A percentile compares a stretch with the other conserved stretches of the same genome.
Conservation (phyloP, 768 basidiomycete species). For the Lactifluus pinguis region DNA sequence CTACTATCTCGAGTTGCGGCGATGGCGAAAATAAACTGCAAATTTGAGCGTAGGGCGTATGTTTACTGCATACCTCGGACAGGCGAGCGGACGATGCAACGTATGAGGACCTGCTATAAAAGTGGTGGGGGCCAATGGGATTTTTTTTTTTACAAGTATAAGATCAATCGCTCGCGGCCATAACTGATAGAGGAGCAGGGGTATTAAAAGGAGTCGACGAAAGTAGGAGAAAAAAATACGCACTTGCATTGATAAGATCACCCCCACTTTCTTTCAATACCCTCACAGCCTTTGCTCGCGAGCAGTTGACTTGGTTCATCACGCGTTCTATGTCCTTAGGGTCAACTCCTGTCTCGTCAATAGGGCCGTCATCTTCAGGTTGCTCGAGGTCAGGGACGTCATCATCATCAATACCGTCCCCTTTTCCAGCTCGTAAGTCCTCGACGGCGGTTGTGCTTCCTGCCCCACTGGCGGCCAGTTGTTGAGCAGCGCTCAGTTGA, state of each 20-base stretch:
- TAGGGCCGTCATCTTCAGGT: conserved; percentile 68
- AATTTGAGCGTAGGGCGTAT: background rate
- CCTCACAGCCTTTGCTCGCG: conserved; percentile 84
- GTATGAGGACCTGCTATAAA: background rate
- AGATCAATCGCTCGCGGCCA: conserved; percentile 83
- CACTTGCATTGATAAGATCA: conserved; percentile 95
- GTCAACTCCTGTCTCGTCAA: conserved; percentile 85
- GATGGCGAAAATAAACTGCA: conserved; percentile 37
- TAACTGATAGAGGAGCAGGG: conserved; percentile 41
- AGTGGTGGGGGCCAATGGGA: background rate
- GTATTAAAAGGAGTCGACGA: background rate
- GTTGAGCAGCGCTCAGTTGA: conserved; percentile 71
- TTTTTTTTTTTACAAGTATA: conserved; percentile 12
- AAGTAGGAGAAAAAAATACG: conserved; percentile 30
- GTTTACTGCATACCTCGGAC: conserved; percentile 12
- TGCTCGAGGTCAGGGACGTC: conserved; percentile 81
- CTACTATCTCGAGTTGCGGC: conserved; percentile 69
- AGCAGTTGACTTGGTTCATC: conserved; percentile 83
- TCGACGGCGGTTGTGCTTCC: conserved; percentile 41
- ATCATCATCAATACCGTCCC: conserved; percentile 57
- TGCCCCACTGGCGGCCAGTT: conserved; percentile 48
- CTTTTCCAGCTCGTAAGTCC: conserved; percentile 44
- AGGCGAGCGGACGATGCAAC: background rate
- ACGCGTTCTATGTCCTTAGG: conserved; percentile 94
- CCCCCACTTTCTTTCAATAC: conserved; percentile 87